Base-by-base conservation (phyloP, 441 rosid genomes). In the Bruguiera hainesii region DNA sequence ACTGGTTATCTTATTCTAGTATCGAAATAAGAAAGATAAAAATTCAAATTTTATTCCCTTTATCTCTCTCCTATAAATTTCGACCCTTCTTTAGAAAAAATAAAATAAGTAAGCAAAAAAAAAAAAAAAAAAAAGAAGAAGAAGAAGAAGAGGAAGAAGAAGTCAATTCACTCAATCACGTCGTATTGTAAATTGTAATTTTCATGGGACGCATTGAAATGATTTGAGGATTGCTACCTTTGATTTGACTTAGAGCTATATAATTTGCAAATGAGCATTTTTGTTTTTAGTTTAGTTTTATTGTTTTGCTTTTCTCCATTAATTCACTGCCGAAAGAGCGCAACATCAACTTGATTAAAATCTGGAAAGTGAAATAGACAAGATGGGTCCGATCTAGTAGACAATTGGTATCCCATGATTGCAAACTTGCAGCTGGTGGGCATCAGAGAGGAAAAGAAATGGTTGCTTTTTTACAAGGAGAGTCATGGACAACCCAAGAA, bases 361-460 rank as follows among this genome's bases (percentile, higher is more conserved):
- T 56, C n/a, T 53, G 30, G 8, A 25, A 10, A 13, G 39, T 31
- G 49, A 61, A 18, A 62, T 70, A 55, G 63, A 63, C 56, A 30
- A 60, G 55, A 67, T 71, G 80, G 78, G 80, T 66, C 85, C 76
- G 37, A 19, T 9, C 0, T 46, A 53, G 78, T 74, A 58, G 81
- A 81, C 83, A 77, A 73, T 75, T 42, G 80, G 82, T 64, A 79
- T 78, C 76, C 68, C 70, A 72, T 75, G 68, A 79, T 77, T 64
- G 64, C 80, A 66, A 66, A 59, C 69, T 67, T 63, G 74, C 67
- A 39, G 57, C 21, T 52, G 31, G 42, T 60, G 73, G 53, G 66
- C 61, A 18, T 9, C 48, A 48, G 10, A 53, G 7, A 1, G 2
- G 16, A 58, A 75, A 62, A 23, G 1, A 56, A 49, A 30, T 52